Conservation (phyloP, 208 protist species). For the Leishmania mexicana region DNA sequence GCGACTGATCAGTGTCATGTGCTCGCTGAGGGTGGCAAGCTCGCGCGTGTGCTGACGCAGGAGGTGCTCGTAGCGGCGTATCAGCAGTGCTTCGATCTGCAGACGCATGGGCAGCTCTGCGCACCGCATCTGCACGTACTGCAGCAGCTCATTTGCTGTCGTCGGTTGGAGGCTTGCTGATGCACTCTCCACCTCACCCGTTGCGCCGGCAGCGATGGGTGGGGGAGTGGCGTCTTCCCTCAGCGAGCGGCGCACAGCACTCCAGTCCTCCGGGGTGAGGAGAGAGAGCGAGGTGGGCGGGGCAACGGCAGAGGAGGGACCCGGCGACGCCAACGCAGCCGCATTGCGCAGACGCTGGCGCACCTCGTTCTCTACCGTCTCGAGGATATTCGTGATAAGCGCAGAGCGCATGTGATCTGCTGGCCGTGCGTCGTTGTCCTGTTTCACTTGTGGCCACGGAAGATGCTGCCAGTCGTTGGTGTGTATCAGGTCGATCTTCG, state of each 20-base stretch:
- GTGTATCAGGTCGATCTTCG: neutral
- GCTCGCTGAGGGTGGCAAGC: conserved; percentile 67
- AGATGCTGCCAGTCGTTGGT: neutral
- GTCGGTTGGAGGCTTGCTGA: neutral
- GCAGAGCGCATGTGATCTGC: neutral
- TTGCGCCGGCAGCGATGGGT: neutral
- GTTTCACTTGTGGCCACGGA: neutral
- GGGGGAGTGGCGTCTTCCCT: neutral
- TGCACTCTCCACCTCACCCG: neutral
- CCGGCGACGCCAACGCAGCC: conserved; percentile 4
- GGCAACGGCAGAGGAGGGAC: neutral
- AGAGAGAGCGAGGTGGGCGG: conserved; percentile 15
- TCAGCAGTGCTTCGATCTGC: conserved; percentile 61
- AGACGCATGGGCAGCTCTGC: conserved; percentile 82
- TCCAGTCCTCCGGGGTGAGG: conserved; percentile 45
- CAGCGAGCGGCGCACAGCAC: conserved; percentile 30
- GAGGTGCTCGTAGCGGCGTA: conserved; percentile 65
- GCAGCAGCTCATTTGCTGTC: conserved; percentile 13
- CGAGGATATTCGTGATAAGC: conserved; percentile 13
- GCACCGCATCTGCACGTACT: conserved; percentile 44
- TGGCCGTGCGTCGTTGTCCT: neutral
- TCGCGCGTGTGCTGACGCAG: conserved; percentile 66
- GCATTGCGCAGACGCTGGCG: conserved; percentile 1
- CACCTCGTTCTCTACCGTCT: conserved; percentile 21
- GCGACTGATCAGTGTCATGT: conserved; percentile 27